phyloP scores from a whole-genome alignment of 495 filamentous ascomycete genomes.

The Pyrenopolyporus hunteri region DNA sequence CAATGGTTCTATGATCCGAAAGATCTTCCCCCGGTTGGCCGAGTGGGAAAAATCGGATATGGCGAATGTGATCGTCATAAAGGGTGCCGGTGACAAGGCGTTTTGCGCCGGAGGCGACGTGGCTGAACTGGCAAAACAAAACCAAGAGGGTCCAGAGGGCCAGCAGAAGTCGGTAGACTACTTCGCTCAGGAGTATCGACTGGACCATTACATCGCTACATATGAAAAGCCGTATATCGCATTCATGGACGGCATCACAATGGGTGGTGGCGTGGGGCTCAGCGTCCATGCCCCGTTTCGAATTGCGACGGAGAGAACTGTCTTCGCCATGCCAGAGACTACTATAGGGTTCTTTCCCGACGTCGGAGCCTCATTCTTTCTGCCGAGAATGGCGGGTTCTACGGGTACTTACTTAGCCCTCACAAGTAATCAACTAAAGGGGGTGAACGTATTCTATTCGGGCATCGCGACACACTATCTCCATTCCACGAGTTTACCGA shows the following conservation, averaged over 20 bases:
- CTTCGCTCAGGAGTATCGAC: slow-evolving; percentile 89
- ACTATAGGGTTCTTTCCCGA: slow-evolving; percentile 98
- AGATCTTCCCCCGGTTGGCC: slow-evolving; percentile 83
- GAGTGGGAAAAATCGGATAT: slow-evolving; percentile 95
- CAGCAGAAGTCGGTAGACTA: slow-evolving; percentile 75
- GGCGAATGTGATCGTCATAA: slow-evolving; percentile 90
- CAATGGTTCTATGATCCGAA: slow-evolving; percentile 90
- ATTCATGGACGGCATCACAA: slow-evolving; percentile 97
- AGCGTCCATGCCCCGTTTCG: slow-evolving; percentile 94
- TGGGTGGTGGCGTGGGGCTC: slow-evolving; percentile 96
- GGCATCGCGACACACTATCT: slow-evolving; percentile 94
- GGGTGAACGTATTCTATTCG: slow-evolving; percentile 80
- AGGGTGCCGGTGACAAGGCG: slow-evolving; percentile 81
- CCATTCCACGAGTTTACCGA: slow-evolving; percentile 81
- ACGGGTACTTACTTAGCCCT: slow-evolving; percentile 89
- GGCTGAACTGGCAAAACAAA: slow-evolving; percentile 71
- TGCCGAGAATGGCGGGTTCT: slow-evolving; percentile 82
- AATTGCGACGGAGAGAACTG: slow-evolving; percentile 92
- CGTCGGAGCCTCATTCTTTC: slow-evolving; percentile 93
- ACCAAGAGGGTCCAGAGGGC: slow-evolving; percentile 69
- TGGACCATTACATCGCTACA: slow-evolving; percentile 95
- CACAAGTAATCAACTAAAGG: slow-evolving; percentile 79
- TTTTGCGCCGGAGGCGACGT: slow-evolving; percentile 97
- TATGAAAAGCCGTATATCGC: slow-evolving; percentile 92
- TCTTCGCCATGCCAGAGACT: slow-evolving; percentile 98